Conservation (phyloP, 1,284 basidiomycete species). For the Heterobasidion parviporum region DNA sequence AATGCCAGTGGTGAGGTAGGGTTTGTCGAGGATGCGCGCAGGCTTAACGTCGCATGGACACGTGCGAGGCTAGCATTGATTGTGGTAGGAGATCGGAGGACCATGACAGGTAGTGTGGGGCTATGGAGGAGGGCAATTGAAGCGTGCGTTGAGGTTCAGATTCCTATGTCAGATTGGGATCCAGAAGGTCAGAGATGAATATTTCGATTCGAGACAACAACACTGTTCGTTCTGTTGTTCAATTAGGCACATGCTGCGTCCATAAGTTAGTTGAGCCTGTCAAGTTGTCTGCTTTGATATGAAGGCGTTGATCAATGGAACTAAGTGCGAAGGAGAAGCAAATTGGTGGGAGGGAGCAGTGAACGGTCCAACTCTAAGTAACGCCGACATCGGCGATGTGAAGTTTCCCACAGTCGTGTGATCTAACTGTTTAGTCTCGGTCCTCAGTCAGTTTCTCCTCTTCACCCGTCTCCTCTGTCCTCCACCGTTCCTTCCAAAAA, state of each 20-base stretch:
- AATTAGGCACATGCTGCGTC: too few relatives aligned
- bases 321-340: too few relatives aligned
- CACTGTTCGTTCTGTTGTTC: too few relatives aligned
- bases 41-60: conserved; percentile 74
- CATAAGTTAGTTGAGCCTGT: too few relatives aligned
- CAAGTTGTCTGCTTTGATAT: too few relatives aligned
- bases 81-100: conserved; percentile 55
- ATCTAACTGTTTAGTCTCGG: not conserved
- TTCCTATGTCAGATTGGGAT: conserved; percentile 1
- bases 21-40: conserved; percentile 59
- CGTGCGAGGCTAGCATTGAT: conserved; percentile 56
- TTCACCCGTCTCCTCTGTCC: not conserved
- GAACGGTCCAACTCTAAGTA: too few relatives aligned
- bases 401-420: too few relatives aligned
- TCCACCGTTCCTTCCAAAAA: not conserved
- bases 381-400: too few relatives aligned
- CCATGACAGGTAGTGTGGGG: conserved; percentile 34
- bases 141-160: conserved; percentile 28
- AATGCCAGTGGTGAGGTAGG: conserved; percentile 54
- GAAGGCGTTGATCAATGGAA: too few relatives aligned
- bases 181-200: not conserved
- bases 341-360: too few relatives aligned
- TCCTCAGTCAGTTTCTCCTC: not conserved
- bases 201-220: too few relatives aligned
- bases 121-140: conserved; percentile 47